Evolutionary conservation across 345 rosid genomes (phyloP), one percentile per base, ranked within the genome.

Genomic region (Anastatica hierochuntica): DNA sequence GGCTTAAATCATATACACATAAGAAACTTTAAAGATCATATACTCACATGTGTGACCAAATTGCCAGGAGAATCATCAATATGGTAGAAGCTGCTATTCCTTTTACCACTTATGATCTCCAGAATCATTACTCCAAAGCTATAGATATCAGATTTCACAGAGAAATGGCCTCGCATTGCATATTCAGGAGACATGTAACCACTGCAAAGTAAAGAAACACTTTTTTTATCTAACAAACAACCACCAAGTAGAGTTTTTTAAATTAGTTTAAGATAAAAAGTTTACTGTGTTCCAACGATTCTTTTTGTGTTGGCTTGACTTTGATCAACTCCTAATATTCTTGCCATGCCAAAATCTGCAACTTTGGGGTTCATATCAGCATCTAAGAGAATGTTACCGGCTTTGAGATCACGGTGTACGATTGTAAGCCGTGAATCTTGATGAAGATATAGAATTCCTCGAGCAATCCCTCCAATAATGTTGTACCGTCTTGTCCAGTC

Each of bases 321-420:
- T 39, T 66, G 68, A 34, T 75, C 62, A 6, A 55, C 43, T 9
- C 39, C 30, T 2, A 79, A 68, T 20, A 81, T 77, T 53, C 70
- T 77, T 11, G 85, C 81, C 71, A 70, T 63, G 6, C 88, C 83
- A 44, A 84, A 84, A 59, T 84, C 88, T 15, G 85, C 73, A 1
- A 78, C 75, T 59, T 79, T 81, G 1, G 83, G 73, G 14, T 71
- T 53, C 88, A 80, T 69, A 0, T 71, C 79, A 5, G 31, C 67
- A 58, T 84, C 79, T 23, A 81, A 43, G 27, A 77, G 55, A 42
- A 81, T 59, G 34, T 84, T 79, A 56, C 83, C 75, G 7, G 80
- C 56, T 59, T 80, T 84, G 2, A 84, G 67, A 34, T 83, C 84
- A 40, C 84, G 77, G 3, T 78, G 92, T 12, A 84, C 72, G 14